Percentiles rank a stretch among this genome's conserved stretches.
phyloP scores from a whole-genome alignment of 1,284 basidiomycete species.

The Abortiporus biennis region DNA sequence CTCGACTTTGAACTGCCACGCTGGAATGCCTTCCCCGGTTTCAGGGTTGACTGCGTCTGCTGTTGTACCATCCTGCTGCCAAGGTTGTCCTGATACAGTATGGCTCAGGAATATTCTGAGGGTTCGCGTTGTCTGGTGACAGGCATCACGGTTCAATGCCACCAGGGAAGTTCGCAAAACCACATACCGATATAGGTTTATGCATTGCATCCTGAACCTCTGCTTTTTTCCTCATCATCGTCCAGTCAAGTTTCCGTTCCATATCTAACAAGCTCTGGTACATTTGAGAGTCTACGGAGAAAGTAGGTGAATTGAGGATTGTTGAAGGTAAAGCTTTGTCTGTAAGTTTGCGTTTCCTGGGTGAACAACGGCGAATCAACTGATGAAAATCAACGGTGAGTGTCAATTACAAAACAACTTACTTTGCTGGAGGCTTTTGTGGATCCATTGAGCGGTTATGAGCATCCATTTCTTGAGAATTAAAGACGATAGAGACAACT shows the following conservation, averaged over 20 bases:
- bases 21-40: conserved; percentile 76
- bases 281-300: conserved; percentile 78
- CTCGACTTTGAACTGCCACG: conserved; percentile 88
- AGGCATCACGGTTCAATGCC: conserved; percentile 5
- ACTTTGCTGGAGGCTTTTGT: conserved; percentile 12
- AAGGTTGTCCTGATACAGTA: conserved; percentile 79
- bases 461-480: too few species aligned
- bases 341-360: conserved; percentile 73
- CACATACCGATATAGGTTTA: conserved; percentile 50
- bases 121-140: conserved; percentile 70
- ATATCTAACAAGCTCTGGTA: conserved; percentile 84
- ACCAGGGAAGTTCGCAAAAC: conserved; percentile 1
- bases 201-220: conserved; percentile 83
- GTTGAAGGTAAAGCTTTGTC: conserved; percentile 75
- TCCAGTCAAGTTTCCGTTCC: conserved; percentile 95
- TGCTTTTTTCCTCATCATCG: conserved; percentile 83
- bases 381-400: background rate
- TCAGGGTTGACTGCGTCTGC: conserved; percentile 37
- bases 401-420: background rate
- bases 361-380: too few species aligned
- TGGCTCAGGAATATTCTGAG: conserved; percentile 88
- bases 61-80: conserved; percentile 49
- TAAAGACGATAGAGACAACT: too few species aligned
- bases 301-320: conserved; percentile 59
- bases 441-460: conserved; percentile 11